Base-by-base conservation (phyloP, 2,329 filamentous ascomycete genomes). In the Xylariaceae sp. region DNA sequence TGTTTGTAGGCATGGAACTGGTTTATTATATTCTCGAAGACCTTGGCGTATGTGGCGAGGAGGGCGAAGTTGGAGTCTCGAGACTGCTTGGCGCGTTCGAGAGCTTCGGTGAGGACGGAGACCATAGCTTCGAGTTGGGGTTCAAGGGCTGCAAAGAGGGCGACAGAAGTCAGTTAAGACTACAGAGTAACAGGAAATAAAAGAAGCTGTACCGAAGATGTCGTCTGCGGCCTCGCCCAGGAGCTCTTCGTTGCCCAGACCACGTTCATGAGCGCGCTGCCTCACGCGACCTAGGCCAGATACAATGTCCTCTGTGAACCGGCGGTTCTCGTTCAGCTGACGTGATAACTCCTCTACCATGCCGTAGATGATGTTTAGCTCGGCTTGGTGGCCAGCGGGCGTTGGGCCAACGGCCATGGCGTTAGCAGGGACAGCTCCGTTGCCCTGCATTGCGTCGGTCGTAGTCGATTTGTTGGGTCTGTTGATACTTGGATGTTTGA, bases 261-360 rank as follows among this genome's bases (percentile, higher is more conserved):
- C 70, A 37, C 76, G 68, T 20, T 71, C 65, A 50, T 71, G 70
- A 37, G 80, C 81, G 37, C 72, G 73, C 55, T 72, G 76, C 47
- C 81, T 76, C 53, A 85, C 78, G 46, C 74, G 73, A 22, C 82
- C 82, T 34, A 84, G 71, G 33, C 78, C 78, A n/a, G 70, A 72
- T 40, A 85, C 78, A 37, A 85, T 82, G 21, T 82, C 77, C 52
- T 82, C 77, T n/a, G 80, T 77, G 29, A 77, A 75, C 34, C 74
- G 71, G 53, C 78, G 72, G 60, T 82, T 83, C 41, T 82, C 78
- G 11, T 79, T 75, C 22, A 85, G 70, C 59, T 83, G 78, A 25
- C 77, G 74, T 56, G 80, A 82, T 38, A 85, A 70, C 60, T 83
- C 79, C 58, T 85, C 82, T 10, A 85, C 81, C 76, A 85, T 80